Evolutionary conservation across 1,284 basidiomycete genomes (phyloP).

Genomic region (Austroboletus novae-zelandiae): DNA sequence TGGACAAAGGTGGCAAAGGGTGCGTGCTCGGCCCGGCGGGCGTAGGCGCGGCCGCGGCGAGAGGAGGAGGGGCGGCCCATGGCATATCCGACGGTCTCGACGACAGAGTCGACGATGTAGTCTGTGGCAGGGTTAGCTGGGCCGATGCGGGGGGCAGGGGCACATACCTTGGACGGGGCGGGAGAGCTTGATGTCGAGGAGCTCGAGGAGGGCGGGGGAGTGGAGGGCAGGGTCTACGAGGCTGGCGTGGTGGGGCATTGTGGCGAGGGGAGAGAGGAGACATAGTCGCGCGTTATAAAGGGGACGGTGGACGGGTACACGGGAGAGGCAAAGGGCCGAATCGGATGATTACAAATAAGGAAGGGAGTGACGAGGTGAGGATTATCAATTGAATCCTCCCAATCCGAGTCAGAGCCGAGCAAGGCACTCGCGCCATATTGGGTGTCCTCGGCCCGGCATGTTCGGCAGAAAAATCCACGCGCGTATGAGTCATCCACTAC

Average conservation of each 20-base stretch:
- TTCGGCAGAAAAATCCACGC: constrained; percentile 1
- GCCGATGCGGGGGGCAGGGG: background rate
- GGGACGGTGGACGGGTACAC: constrained; percentile 10
- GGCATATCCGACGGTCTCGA: constrained; percentile 71
- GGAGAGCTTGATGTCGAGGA: constrained; percentile 60
- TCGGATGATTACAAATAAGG: constrained; percentile 33
- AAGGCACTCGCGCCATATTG: background rate
- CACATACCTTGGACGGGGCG: constrained; percentile 57
- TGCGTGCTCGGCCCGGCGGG: constrained; percentile 49
- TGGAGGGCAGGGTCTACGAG: constrained; percentile 62
- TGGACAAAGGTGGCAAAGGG: constrained; percentile 60
- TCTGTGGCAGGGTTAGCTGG: constrained; percentile 40
- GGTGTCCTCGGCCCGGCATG: constrained; percentile 3
- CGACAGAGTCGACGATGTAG: constrained; percentile 61
- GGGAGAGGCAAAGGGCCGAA: constrained; percentile 28
- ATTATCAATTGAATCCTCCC: constrained; percentile 28
- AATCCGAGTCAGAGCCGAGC: constrained; percentile 25
- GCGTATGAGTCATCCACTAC: background rate
- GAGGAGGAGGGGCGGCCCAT: constrained; percentile 60
- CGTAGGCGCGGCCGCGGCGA: constrained; percentile 43
- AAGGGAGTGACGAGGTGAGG: constrained; percentile 18
- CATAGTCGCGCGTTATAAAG: constrained; percentile 32
- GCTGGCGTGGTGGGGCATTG: constrained; percentile 49
- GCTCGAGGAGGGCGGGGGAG: constrained; percentile 59
- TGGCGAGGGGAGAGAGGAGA: background rate